These are phyloP conservation scores for Volvariella volvacea DNA, from an alignment of 1,284 basidiomycete genomes.

Conservation along the genomic window DNA sequence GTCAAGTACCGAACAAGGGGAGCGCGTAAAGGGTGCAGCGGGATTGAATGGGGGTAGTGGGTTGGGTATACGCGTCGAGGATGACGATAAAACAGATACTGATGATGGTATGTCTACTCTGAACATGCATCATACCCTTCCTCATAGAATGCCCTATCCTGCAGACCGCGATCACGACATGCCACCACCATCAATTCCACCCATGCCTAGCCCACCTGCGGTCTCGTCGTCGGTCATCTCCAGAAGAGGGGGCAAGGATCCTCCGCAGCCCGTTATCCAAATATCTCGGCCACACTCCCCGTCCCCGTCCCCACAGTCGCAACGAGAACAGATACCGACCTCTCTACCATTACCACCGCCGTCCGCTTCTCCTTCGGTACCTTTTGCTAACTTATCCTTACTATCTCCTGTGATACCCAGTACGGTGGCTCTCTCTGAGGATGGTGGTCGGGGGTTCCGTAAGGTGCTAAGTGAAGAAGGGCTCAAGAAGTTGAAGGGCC, in stretches of 20 bases:
- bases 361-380: conserved; percentile 21
- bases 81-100: conserved; percentile 1
- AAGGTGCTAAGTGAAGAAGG: no score
- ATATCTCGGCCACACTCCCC: not conserved
- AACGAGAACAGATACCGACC: not conserved
- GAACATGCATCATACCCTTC: no score
- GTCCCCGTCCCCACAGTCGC: not conserved
- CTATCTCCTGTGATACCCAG: conserved; percentile 20
- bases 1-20: no score
- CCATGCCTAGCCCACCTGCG: conserved; percentile 29
- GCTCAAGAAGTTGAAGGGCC: no score
- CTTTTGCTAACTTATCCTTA: conserved; percentile 28
- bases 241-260: conserved; percentile 7
- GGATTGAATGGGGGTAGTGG: conserved; percentile 4
- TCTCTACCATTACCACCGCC: conserved; percentile 2
- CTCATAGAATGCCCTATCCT: not conserved
- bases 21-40: not conserved
- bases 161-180: conserved; percentile 7
- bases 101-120: not conserved
- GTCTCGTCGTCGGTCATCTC: conserved; percentile 16
- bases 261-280: not conserved
- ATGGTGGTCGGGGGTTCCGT: no score
- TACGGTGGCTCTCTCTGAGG: no score
- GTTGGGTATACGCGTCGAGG: conserved; percentile 13
- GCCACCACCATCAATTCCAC: conserved; percentile 36